Evolutionary conservation across 495 filamentous ascomycete genomes (phyloP), one percentile per base, ranked within the genome.

Genomic region (Coniosporium apollinis): DNA sequence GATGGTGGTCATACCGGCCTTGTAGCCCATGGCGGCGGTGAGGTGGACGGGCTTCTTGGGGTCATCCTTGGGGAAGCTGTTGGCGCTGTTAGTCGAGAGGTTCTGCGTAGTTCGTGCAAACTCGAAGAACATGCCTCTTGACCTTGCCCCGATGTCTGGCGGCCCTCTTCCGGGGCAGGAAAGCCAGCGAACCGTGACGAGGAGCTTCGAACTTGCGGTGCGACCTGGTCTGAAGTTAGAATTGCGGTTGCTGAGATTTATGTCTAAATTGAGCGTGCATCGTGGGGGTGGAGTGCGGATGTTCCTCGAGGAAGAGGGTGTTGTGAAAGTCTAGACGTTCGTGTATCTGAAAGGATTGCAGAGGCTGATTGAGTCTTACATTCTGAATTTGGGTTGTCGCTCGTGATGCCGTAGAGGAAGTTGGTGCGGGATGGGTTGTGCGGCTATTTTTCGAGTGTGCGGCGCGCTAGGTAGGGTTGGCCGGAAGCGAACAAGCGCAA

Each of bases 1-100:
- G 67, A 96, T 86, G 49, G 91, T 99, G 61, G 83, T 94, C 91
- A 99, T 99, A 67, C 91, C 91, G 57, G 91, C 91, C 82, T 99
- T 99, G 79, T 99, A 99, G 60, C 91, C 91, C 74, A 99, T 85
- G 57, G 80, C 70, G 61, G 91, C 91, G 43, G 91, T 99, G 50
- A 99, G 72, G 71, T 99, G 91, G 64, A 96, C 86, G 52, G 86
- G 82, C 73, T 96, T 89, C 77, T 96, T 96, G 48, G 85, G 67
- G 72, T 99, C 85, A 81, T 99, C 91, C 73, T 96, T 96, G 57
- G 91, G 91, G 78, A 99, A 99, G 69, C 82, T 84, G 63, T 37
- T 38, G 26, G 17, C 33, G 34, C 44, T 36, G 20, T 36, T 21
- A 40, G 10, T 17, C 11, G 30, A 43, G 14, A 30, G 16, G 34